Evolutionary conservation across 257 asterid species (phyloP).

Genomic region (Solanum verrucosum): DNA sequence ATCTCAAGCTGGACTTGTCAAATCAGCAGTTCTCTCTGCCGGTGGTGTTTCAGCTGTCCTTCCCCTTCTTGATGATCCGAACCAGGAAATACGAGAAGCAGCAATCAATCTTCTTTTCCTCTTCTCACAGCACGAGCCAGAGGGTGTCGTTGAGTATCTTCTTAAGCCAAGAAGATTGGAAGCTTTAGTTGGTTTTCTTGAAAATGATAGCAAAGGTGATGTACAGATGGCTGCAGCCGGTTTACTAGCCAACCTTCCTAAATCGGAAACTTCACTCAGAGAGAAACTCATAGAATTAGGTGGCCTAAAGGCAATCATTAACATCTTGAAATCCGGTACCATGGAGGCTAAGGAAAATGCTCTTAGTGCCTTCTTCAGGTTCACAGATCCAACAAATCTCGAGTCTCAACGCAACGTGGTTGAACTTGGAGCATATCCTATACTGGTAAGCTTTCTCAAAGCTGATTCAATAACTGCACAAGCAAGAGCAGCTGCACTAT

Average conservation of each 20-base stretch:
- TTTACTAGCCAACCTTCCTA: constrained; percentile 51
- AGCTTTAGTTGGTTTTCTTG: constrained; percentile 50
- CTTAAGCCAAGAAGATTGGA: constrained; percentile 50
- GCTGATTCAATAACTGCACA: constrained; percentile 33
- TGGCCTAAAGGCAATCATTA: constrained; percentile 42
- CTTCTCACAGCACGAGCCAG: constrained; percentile 59
- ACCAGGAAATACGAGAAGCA: constrained; percentile 41
- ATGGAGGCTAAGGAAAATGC: constrained; percentile 58
- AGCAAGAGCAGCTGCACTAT: constrained; percentile 55
- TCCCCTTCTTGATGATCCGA: constrained; percentile 47
- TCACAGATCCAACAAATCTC: constrained; percentile 52
- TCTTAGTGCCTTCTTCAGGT: constrained; percentile 48
- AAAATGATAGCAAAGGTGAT: constrained; percentile 33
- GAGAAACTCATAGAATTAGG: constrained; percentile 43
- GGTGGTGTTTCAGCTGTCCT: constrained; percentile 45
- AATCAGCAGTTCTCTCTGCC: constrained; percentile 47
- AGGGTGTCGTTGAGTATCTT: constrained; percentile 54
- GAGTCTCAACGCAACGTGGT: constrained; percentile 27
- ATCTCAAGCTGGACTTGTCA: constrained; percentile 43
- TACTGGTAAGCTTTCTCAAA: constrained; percentile 30
- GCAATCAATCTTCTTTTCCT: constrained; percentile 50
- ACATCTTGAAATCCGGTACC: constrained; percentile 29
- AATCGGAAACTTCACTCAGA: constrained; percentile 41
- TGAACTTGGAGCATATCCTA: constrained; percentile 32
- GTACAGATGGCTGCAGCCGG: constrained; percentile 66